Percentiles rank a stretch among this genome's conserved stretches.
phyloP scores from a whole-genome alignment of 441 rosid genomes.

The Isatis lusitanica region DNA sequence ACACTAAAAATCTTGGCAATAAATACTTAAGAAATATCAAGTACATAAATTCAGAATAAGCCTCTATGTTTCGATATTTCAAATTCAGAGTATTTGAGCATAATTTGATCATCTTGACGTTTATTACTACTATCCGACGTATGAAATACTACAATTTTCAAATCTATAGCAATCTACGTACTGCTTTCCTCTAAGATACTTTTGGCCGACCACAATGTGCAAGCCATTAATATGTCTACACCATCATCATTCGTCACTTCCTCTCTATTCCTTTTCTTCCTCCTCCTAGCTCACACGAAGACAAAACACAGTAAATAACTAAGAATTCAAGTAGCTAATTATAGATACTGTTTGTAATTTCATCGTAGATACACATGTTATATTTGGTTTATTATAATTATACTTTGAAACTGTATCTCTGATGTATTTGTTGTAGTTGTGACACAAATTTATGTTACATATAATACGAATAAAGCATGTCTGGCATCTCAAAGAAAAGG shows the following conservation, averaged over 20 bases:
- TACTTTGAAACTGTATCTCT: not conserved
- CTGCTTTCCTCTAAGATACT: too few species aligned
- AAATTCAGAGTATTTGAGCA: not conserved
- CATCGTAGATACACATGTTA: not conserved
- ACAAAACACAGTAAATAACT: not conserved
- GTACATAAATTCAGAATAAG: not conserved
- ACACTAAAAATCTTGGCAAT: not conserved
- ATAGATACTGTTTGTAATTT: not conserved
- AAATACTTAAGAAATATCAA: not conserved
- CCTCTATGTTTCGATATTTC: not conserved
- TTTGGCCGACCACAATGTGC: slow-evolving; percentile 9
- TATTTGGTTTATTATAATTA: not conserved
- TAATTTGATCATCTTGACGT: not conserved
- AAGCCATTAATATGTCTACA: slow-evolving; percentile 9
- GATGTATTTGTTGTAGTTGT: not conserved
- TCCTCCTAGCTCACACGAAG: not conserved
- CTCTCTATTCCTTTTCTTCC: not conserved
- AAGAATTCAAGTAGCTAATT: not conserved
- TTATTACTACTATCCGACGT: not conserved
- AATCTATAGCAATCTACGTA: not conserved
- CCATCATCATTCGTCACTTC: slow-evolving; percentile 10
- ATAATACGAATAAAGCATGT: not conserved
- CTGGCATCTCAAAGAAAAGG: not conserved
- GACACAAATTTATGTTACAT: not conserved
- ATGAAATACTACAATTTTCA: not conserved